These are phyloP conservation scores for Verticillium dahliae DNA, from an alignment of 2,329 filamentous ascomycete species.

Conservation along the genomic window DNA sequence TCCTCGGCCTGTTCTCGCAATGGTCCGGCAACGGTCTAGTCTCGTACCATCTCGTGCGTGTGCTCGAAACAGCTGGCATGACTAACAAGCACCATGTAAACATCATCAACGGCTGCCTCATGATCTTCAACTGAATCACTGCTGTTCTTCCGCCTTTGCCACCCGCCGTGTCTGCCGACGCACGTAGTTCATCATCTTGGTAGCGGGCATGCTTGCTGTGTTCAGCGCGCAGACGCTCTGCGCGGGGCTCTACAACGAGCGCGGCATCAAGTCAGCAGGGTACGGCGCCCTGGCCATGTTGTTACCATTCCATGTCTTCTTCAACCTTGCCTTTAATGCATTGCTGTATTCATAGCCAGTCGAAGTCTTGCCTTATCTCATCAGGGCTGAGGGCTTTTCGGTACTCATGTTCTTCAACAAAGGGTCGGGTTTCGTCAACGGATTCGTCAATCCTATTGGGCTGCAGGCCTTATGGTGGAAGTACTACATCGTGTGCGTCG, in stretches of 20 bases:
- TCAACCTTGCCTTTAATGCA: slow-evolving; percentile 18
- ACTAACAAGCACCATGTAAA: slow-evolving; percentile 6
- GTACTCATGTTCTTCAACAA: slow-evolving; percentile 12
- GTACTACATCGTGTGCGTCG: slow-evolving; percentile 32
- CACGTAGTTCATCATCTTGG: slow-evolving; percentile 9
- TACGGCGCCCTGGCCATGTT: slow-evolving; percentile 13
- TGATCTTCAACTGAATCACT: slow-evolving; percentile 10
- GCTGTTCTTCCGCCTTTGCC: slow-evolving; percentile 8
- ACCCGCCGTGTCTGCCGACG: slow-evolving; percentile 9
- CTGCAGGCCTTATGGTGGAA: slow-evolving; percentile 42
- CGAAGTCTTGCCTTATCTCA: slow-evolving; percentile 46
- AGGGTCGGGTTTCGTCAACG: slow-evolving; percentile 17
- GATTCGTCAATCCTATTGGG: slow-evolving; percentile 43
- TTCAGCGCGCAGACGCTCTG: slow-evolving; percentile 16
- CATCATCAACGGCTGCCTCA: slow-evolving; percentile 9
- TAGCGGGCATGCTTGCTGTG: slow-evolving; percentile 24
- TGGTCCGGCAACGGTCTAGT: slow-evolving; percentile 34
- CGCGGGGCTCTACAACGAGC: slow-evolving; percentile 8
- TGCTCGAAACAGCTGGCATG: slow-evolving; percentile 10
- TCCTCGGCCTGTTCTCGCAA: slow-evolving; percentile 36
- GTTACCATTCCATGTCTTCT: slow-evolving; percentile 9
- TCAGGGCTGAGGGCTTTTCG: slow-evolving; percentile 42
- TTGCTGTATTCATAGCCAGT: slow-evolving; percentile 30
- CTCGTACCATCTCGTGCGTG: slow-evolving; percentile 18
- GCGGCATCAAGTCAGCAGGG: slow-evolving; percentile 1